Percentiles rank a stretch among this genome's conserved stretches.
phyloP scores from a whole-genome alignment of 169 alveolate genomes.

The Cystoisospora suis region DNA sequence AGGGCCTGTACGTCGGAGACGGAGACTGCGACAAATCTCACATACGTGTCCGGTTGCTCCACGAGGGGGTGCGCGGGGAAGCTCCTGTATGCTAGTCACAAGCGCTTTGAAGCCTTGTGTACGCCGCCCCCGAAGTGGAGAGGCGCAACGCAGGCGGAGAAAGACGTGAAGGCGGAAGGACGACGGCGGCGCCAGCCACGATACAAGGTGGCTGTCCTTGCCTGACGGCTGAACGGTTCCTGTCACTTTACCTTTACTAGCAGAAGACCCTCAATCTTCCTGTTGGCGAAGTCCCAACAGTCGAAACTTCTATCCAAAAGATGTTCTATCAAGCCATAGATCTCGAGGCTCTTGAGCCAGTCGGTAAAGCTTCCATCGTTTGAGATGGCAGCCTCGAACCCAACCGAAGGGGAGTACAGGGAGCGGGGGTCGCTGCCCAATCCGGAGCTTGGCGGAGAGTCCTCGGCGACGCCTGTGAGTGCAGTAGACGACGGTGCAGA shows the following conservation, averaged over 20 bases:
- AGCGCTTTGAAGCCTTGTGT: too few relatives aligned
- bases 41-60: too few relatives aligned
- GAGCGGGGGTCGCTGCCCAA: not conserved
- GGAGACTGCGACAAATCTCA: too few relatives aligned
- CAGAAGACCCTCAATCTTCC: slow-evolving; percentile 1
- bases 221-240: too few relatives aligned
- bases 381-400: not conserved
- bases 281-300: slow-evolving; percentile 24
- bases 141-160: too few relatives aligned
- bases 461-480: not conserved
- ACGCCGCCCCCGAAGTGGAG: too few relatives aligned
- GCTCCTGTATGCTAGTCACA: too few relatives aligned
- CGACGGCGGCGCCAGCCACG: too few relatives aligned
- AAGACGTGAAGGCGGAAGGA: too few relatives aligned
- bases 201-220: too few relatives aligned
- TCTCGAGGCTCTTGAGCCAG: slow-evolving; percentile 23
- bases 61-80: too few relatives aligned
- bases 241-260: not conserved
- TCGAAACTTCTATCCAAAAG: not conserved
- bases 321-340: slow-evolving; percentile 12
- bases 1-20: slow-evolving; percentile 12
- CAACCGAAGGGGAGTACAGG: not conserved
- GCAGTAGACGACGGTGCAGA: not conserved
- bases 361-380: slow-evolving; percentile 24
- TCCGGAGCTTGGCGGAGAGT: not conserved